A percentile compares a stretch with the other conserved stretches of the same genome.
Conservation (phyloP, 768 basidiomycete species). For the Boletus rubroflammeus region DNA sequence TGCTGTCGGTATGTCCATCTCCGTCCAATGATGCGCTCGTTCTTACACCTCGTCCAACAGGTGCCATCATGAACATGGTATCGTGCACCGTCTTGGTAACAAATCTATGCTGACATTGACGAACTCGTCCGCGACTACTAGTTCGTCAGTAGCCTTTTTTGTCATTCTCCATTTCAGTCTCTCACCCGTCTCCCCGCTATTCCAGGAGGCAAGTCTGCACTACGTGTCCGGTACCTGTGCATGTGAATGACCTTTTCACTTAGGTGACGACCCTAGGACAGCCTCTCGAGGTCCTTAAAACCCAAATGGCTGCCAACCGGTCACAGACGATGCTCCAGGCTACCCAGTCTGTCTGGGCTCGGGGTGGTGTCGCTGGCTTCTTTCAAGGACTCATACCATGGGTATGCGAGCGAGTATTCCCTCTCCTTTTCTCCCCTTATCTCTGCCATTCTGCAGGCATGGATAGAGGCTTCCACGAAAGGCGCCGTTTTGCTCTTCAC, state of each 20-base stretch:
- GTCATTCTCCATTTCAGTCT: background rate
- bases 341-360: constrained; percentile 79
- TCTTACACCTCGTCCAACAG: constrained; percentile 38
- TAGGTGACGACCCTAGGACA: constrained; percentile 98
- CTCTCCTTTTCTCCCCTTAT: background rate
- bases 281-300: constrained; percentile 97
- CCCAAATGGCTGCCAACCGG: constrained; percentile 98
- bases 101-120: constrained; percentile 7
- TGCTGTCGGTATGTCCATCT: constrained; percentile 70
- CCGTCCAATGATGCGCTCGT: constrained; percentile 16
- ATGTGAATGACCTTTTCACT: constrained; percentile 1
- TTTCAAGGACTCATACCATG: constrained; percentile 99
- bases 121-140: constrained; percentile 14
- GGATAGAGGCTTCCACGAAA: constrained; percentile 99
- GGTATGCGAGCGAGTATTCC: constrained; percentile 47
- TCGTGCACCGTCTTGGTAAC: constrained; percentile 34
- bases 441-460: constrained; percentile 56
- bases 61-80: constrained; percentile 99
- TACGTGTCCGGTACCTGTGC: background rate
- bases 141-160: constrained; percentile 42
- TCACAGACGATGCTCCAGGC: constrained; percentile 88
- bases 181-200: constrained; percentile 14
- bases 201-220: constrained; percentile 64
- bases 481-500: constrained; percentile 95
- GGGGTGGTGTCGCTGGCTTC: constrained; percentile 86